phyloP scores from a whole-genome alignment of 208 protist species.

The Leishmania tarentolae region DNA sequence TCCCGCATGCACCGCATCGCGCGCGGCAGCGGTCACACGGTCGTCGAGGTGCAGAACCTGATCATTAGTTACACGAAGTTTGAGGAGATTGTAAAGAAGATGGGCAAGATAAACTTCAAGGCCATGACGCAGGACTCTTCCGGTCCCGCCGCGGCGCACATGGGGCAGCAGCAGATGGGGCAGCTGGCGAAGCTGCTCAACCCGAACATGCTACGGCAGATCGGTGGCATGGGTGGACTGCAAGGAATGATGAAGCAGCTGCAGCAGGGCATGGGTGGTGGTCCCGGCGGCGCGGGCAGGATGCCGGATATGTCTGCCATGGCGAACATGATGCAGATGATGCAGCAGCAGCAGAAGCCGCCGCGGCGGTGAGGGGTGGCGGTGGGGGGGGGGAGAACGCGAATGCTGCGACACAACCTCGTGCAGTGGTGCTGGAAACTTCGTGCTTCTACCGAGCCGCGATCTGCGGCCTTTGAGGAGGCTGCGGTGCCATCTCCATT shows the following conservation, averaged over 20 bases:
- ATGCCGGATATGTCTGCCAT: conserved; percentile 61
- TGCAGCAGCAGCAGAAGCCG: conserved; percentile 32
- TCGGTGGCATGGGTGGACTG: conserved; percentile 83
- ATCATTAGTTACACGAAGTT: conserved; percentile 85
- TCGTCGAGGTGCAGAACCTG: conserved; percentile 82
- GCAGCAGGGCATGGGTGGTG: conserved; percentile 39
- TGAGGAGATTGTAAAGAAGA: conserved; percentile 90
- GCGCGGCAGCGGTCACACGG: conserved; percentile 76
- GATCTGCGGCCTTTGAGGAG: neutral
- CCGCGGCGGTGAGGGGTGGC: conserved; percentile 10
- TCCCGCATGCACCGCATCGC: conserved; percentile 86
- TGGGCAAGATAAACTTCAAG: conserved; percentile 93
- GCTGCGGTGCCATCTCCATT: neutral
- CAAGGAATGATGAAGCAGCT: conserved; percentile 92
- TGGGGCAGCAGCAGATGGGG: conserved; percentile 86
- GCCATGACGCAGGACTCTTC: conserved; percentile 80
- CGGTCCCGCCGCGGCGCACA: conserved; percentile 49
- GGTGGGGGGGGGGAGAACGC: neutral
- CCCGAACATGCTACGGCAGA: conserved; percentile 83
- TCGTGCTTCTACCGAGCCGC: neutral
- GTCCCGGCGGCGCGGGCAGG: conserved; percentile 21
- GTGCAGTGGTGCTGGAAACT: neutral
- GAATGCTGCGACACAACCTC: neutral
- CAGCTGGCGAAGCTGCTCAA: conserved; percentile 89
- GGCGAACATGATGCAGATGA: conserved; percentile 63